phyloP scores from a whole-genome alignment of 1,139 yeast genomes.

The Kurtzmaniella natalensis region DNA sequence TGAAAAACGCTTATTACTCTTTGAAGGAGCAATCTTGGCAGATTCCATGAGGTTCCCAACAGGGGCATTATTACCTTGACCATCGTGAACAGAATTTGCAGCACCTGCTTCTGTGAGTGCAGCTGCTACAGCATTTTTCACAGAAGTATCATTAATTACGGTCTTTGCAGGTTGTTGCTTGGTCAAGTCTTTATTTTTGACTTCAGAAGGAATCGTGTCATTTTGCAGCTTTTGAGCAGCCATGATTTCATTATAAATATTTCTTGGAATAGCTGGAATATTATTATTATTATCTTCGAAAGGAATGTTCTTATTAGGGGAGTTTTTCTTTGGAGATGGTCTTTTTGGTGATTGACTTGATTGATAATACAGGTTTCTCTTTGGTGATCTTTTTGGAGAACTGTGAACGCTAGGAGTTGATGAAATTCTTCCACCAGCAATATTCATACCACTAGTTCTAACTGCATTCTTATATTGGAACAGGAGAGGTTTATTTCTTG shows the following conservation, averaged over 20 bases:
- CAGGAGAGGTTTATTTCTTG: conserved; percentile 54
- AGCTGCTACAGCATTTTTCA: conserved; percentile 1
- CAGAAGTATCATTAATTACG: conserved; percentile 18
- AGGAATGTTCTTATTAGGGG: conserved; percentile 14
- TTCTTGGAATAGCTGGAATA: conserved; percentile 38
- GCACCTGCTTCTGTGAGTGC: conserved; percentile 1
- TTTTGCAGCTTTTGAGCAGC: conserved; percentile 31
- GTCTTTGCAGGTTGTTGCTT: not conserved
- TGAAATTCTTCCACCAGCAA: conserved; percentile 22
- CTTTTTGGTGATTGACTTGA: conserved; percentile 19
- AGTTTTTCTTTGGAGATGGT: conserved; percentile 20
- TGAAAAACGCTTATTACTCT: conserved; percentile 26
- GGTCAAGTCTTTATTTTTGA: conserved; percentile 32
- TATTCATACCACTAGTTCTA: conserved; percentile 18
- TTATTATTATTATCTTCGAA: conserved; percentile 13
- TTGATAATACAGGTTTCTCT: conserved; percentile 14
- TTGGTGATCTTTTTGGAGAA: conserved; percentile 23
- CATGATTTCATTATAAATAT: conserved; percentile 44
- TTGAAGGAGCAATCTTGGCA: conserved; percentile 23
- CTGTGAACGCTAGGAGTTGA: conserved; percentile 32
- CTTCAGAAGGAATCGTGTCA: conserved; percentile 38
- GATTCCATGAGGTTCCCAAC: conserved; percentile 24
- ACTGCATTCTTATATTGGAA: conserved; percentile 36
- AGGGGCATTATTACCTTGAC: no score
- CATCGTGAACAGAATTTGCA: no score